Conservation (phyloP, 2,329 filamentous ascomycete species). For the Colletotrichum tropicale region DNA sequence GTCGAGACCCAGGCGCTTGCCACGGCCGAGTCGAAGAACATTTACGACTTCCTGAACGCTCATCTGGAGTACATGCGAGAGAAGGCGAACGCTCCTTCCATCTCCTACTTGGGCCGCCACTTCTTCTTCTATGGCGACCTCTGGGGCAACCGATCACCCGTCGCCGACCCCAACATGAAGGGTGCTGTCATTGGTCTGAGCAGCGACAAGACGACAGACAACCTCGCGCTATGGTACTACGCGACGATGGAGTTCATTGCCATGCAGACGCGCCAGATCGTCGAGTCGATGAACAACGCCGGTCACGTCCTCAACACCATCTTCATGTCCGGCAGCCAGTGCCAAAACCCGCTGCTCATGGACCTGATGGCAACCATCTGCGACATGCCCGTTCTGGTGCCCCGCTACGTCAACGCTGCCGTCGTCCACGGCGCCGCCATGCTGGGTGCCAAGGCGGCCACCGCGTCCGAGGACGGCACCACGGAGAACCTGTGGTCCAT, state of each 20-base stretch:
- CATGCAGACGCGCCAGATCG: slow-evolving; percentile 93
- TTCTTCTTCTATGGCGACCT: slow-evolving; percentile 99
- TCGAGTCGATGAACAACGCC: slow-evolving; percentile 89
- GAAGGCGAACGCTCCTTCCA: slow-evolving; percentile 71
- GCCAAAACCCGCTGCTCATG: slow-evolving; percentile 94
- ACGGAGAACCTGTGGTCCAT: slow-evolving; percentile 93
- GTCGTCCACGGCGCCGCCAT: slow-evolving; percentile 98
- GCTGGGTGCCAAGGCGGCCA: slow-evolving; percentile 97
- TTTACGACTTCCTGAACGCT: slow-evolving; percentile 93
- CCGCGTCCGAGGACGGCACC: slow-evolving; percentile 74
- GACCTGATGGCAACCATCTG: slow-evolving; percentile 88
- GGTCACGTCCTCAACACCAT: slow-evolving; percentile 90
- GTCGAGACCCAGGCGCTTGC: slow-evolving; percentile 79
- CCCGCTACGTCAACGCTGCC: slow-evolving; percentile 90
- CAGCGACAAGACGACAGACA: slow-evolving; percentile 85
- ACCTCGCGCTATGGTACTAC: slow-evolving; percentile 91
- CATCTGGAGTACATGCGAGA: slow-evolving; percentile 80
- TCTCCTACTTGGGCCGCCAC: slow-evolving; percentile 88
- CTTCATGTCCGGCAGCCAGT: slow-evolving; percentile 99
- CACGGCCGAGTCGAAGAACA: slow-evolving; percentile 82
- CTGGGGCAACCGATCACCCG: slow-evolving; percentile 93
- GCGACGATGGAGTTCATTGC: slow-evolving; percentile 98
- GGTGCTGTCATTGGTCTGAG: slow-evolving; percentile 87
- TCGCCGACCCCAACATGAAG: slow-evolving; percentile 92
- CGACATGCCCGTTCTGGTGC: slow-evolving; percentile 90